phyloP scores from a whole-genome alignment of 2,329 filamentous ascomycete genomes.

The Neurospora sp. region DNA sequence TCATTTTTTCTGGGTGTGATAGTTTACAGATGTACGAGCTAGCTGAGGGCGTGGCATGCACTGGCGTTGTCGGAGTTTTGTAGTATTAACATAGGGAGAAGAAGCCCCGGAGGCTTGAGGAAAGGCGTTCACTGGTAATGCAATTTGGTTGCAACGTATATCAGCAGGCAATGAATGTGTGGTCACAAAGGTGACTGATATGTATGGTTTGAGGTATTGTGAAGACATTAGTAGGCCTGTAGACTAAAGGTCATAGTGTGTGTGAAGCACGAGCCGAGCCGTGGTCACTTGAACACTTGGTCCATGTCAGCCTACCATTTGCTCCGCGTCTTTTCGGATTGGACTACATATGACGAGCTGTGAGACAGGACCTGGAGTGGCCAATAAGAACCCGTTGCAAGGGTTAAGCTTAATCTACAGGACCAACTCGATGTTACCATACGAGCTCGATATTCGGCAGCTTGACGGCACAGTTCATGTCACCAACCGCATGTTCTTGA shows the following conservation, averaged over 20 bases:
- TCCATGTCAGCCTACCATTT: background rate
- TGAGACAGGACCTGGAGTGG: background rate
- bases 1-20: background rate
- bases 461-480: background rate
- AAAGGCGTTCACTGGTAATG: background rate
- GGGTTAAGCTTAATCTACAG: background rate
- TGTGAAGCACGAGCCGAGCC: background rate
- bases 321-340: background rate
- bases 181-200: background rate
- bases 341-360: background rate
- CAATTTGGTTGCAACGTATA: background rate
- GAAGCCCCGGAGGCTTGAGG: background rate
- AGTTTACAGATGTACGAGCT: background rate
- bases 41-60: background rate
- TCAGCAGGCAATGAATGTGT: background rate
- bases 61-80: background rate
- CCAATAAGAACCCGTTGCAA: background rate
- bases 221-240: background rate
- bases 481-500: background rate
- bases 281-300: background rate
- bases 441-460: background rate
- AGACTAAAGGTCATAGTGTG: background rate
- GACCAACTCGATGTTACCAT: background rate
- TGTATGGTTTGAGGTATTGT: background rate
- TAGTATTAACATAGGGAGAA: background rate